Base-by-base conservation (phyloP, 345 rosid species). In the Draba incana region DNA sequence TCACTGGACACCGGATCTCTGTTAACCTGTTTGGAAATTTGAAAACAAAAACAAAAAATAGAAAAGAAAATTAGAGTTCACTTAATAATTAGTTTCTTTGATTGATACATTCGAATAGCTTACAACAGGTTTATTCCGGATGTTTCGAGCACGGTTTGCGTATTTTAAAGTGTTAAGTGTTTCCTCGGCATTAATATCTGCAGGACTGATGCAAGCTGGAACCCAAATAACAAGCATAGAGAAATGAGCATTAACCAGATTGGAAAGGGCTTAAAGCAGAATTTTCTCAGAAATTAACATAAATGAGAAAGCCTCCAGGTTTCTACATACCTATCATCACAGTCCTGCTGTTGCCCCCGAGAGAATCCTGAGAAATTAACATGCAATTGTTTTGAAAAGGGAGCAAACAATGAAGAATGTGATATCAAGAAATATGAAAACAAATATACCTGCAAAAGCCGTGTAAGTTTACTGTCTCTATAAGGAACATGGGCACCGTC, bases 61-160 rank as follows among this genome's bases (percentile, higher is more conserved):
- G 3, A 62, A 25, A 47, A 54, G 13, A 44, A 24, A 45, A 45
- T 6, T 47, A 75, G 47, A 48, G 41, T 45, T 35, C 11, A 66
- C 20, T 61, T 16, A 38, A 28, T 16, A 39, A 14, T 23, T 28
- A 47, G 53, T 11, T 68, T 51, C 49, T 27, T 31, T 0, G 3
- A 44, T 11, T 50, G 48, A 13, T 73, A 63, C 28, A 70, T 60
- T 23, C 1, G 23, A 64, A 67, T 69, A 65, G 84, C 96, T 86
- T 84, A 94, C 99, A 74, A 94, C 88, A 65, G 97, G 99, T 84
- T 94, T 94, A 66, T 94, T 94, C 76, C 84, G 86, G 71, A 94
- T 94, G 79, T 94, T 94, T 48, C 99, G 92, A 76, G 98, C 99
- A 62, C 99, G 99, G 83, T 94, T 94, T 67, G 99, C 99, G 72